phyloP scores from a whole-genome alignment of 805 yeast genomes.

The Saturnispora bothae region DNA sequence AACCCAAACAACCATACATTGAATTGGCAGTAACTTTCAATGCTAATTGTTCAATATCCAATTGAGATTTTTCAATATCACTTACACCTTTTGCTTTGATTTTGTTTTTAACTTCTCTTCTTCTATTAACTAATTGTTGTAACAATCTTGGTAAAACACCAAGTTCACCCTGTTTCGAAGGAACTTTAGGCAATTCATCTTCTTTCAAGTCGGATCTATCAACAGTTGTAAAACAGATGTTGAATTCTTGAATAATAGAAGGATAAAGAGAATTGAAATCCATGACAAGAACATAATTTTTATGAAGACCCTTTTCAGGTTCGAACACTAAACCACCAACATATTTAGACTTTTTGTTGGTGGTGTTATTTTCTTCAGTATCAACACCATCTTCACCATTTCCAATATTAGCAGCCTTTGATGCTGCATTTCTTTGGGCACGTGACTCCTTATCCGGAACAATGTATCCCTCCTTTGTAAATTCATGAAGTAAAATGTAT shows the following conservation, averaged over 20 bases:
- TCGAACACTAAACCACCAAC: slow-evolving; percentile 74
- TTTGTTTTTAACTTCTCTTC: slow-evolving; percentile 83
- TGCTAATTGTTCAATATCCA: slow-evolving; percentile 93
- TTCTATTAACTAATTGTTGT: slow-evolving; percentile 76
- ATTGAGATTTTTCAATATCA: slow-evolving; percentile 61
- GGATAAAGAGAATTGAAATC: slow-evolving; percentile 97
- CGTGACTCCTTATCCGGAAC: slow-evolving; percentile 60
- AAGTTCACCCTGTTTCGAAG: slow-evolving; percentile 43
- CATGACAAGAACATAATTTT: slow-evolving; percentile 84
- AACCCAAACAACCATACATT: slow-evolving; percentile 99
- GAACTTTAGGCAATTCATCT: slow-evolving; percentile 62
- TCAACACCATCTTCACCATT: slow-evolving; percentile 15
- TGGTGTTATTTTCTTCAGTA: slow-evolving; percentile 31
- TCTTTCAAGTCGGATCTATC: slow-evolving; percentile 44
- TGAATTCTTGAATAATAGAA: slow-evolving; percentile 91
- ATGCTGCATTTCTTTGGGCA: slow-evolving; percentile 23
- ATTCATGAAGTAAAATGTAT: slow-evolving; percentile 85
- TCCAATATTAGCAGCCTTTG: slow-evolving; percentile 9
- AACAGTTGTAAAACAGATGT: slow-evolving; percentile 94
- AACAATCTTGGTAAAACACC: slow-evolving; percentile 86
- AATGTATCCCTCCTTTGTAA: slow-evolving; percentile 64
- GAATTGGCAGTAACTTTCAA: slow-evolving; percentile 95
- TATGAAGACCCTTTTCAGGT: slow-evolving; percentile 91
- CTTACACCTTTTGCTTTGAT: slow-evolving; percentile 66
- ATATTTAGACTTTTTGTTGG: slow-evolving; percentile 29